Conservation (phyloP, 768 basidiomycete genomes). For the Boletus pseudo-olivaceus region DNA sequence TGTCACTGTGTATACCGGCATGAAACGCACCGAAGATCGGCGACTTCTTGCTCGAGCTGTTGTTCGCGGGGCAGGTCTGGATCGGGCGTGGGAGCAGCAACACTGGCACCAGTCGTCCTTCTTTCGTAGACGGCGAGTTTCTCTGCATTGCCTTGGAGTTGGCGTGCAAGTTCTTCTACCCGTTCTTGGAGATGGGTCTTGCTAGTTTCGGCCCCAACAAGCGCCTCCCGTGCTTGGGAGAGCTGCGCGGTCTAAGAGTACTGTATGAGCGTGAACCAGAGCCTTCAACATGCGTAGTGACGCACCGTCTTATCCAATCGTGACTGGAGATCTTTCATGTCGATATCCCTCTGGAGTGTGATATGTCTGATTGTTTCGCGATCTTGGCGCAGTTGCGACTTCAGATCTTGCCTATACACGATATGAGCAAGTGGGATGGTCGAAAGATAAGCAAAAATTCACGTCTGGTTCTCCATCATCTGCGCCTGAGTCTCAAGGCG, state of each 20-base stretch:
- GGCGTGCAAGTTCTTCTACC: constrained; percentile 40
- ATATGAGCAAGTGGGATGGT: background rate
- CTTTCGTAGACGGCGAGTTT: constrained; percentile 87
- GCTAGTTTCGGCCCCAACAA: constrained; percentile 72
- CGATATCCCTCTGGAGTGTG: constrained; percentile 78
- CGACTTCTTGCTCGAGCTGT: constrained; percentile 80
- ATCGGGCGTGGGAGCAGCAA: constrained; percentile 35
- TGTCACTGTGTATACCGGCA: background rate
- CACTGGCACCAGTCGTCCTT: constrained; percentile 37
- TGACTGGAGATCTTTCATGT: constrained; percentile 68
- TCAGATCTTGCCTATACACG: constrained; percentile 63
- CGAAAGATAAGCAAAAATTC: constrained; percentile 21
- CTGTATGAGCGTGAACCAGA: constrained; percentile 8
- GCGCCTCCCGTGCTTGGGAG: constrained; percentile 63
- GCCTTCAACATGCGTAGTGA: background rate
- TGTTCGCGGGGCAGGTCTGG: constrained; percentile 63
- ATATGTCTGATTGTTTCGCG: constrained; percentile 70
- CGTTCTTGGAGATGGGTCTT: constrained; percentile 76
- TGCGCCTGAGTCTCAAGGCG: constrained; percentile 79
- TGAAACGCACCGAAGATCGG: constrained; percentile 66
- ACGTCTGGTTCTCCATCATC: constrained; percentile 78
- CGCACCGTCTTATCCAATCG: constrained; percentile 70
- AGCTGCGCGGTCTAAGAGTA: constrained; percentile 54
- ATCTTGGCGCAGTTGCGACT: constrained; percentile 66
- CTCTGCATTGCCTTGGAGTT: constrained; percentile 74